Conservation (phyloP, 805 yeast species). For the Saccharomyces kudriavzevii region DNA sequence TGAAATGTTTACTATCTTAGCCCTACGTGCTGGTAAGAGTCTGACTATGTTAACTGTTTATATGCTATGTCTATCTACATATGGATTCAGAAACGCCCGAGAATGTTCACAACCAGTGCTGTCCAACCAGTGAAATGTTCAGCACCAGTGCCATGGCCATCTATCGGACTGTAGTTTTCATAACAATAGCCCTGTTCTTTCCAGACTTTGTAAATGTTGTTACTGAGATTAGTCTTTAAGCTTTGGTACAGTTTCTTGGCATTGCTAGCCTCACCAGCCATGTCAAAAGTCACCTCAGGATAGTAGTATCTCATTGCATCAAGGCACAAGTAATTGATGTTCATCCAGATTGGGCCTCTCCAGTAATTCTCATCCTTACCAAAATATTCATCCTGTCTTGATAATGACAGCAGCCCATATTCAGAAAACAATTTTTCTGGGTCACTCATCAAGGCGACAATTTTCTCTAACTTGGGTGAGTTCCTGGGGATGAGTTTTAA, state of each 20-base stretch:
- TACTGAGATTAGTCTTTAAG: slow-evolving; percentile 59
- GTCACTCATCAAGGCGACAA: slow-evolving; percentile 54
- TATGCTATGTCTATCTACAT: background rate
- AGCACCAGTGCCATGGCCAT: slow-evolving; percentile 74
- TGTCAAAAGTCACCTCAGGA: slow-evolving; percentile 20
- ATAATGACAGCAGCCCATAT: slow-evolving; percentile 75
- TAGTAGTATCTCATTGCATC: slow-evolving; percentile 59
- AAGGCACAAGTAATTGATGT: slow-evolving; percentile 75
- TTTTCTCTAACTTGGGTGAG: slow-evolving; percentile 39
- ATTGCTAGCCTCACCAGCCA: slow-evolving; percentile 16
- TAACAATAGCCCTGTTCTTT: slow-evolving; percentile 69
- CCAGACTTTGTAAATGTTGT: slow-evolving; percentile 66
- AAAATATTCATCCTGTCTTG: slow-evolving; percentile 56
- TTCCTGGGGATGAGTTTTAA: slow-evolving; percentile 51
- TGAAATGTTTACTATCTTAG: background rate
- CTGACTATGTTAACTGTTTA: background rate
- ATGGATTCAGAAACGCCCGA: slow-evolving; percentile 33
- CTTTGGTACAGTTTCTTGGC: slow-evolving; percentile 46
- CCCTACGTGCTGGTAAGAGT: background rate
- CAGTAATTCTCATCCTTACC: slow-evolving; percentile 86
- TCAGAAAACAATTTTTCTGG: slow-evolving; percentile 69
- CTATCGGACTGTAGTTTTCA: slow-evolving; percentile 79
- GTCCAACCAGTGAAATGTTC: slow-evolving; percentile 95
- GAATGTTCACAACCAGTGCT: slow-evolving; percentile 65
- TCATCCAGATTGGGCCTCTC: slow-evolving; percentile 92